Percentiles rank a stretch among this genome's conserved stretches.
These are phyloP conservation scores for Furculomyces boomerangus DNA, from an alignment of 371 early-diverging fungal genomes.

Conservation along the genomic window DNA sequence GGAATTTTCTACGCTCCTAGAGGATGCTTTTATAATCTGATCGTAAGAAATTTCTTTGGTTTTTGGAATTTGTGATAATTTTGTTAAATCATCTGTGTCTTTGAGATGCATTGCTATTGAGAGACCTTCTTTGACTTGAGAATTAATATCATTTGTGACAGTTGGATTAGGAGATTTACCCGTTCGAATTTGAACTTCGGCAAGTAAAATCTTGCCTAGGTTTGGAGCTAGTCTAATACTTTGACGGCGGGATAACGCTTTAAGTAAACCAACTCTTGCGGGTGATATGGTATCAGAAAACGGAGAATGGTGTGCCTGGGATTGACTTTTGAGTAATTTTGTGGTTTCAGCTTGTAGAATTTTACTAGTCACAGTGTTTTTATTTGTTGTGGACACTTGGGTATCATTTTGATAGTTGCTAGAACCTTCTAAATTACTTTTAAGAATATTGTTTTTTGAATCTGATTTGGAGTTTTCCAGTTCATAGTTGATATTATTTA, in stretches of 20 bases:
- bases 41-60: slow-evolving; percentile 21
- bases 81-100: slow-evolving; percentile 20
- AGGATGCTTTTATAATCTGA: neutral
- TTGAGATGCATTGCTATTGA: slow-evolving; percentile 15
- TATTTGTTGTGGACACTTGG: neutral
- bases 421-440: too few relatives aligned
- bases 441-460: too few relatives aligned
- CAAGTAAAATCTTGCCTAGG: slow-evolving; percentile 19
- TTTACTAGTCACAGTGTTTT: slow-evolving; percentile 1
- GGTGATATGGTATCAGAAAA: slow-evolving; percentile 14
- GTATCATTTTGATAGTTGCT: too few relatives aligned
- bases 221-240: slow-evolving; percentile 24
- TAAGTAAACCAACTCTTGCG: slow-evolving; percentile 22
- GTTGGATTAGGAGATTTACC: slow-evolving; percentile 3
- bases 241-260: slow-evolving; percentile 23
- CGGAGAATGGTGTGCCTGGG: too few relatives aligned
- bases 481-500: too few relatives aligned
- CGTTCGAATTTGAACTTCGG: slow-evolving; percentile 13
- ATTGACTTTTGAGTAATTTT: too few relatives aligned
- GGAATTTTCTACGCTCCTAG: neutral
- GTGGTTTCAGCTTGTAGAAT: neutral
- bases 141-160: neutral
- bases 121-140: slow-evolving; percentile 5
- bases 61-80: slow-evolving; percentile 21
- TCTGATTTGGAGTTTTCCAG: too few relatives aligned